Evolutionary conservation across 495 filamentous ascomycete species (phyloP), one percentile per base, ranked within the genome.

Genomic region (Chaetomidium leptoderma): DNA sequence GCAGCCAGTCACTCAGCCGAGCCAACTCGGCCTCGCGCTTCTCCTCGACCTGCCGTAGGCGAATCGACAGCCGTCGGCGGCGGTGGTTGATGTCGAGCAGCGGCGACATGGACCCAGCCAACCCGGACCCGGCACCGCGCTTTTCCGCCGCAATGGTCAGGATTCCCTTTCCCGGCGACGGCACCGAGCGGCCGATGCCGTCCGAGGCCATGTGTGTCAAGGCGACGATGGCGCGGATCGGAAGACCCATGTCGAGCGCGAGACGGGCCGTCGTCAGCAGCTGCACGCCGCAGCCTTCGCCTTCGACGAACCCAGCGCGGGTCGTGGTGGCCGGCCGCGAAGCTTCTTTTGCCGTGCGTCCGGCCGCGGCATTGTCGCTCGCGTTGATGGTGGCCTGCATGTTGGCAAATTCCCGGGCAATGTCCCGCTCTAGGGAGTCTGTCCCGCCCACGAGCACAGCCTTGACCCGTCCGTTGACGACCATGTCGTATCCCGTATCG

Each of bases 331-430:
- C 93, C 0, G 93, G 93, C 43, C 93, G 84, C 0, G 93, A 99
- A 95, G 97, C 97, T 76, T 99, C 93, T 67, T 84, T 84, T 0
- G 93, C 93, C 33, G 93, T 96, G 60, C 93, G 88, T 32, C 93
- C 93, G 64, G 96, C 92, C 6, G 88, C 91, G 66, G 97, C 88
- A 66, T 97, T 95, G 59, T 97, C 91, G 51, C 96, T 86, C 23
- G 92, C 90, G 64, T 97, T 99, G 80, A 89, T 95, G 42, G 93
- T 99, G 32, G 93, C 93, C 74, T 95, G 93, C 93, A 99, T 99
- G 76, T 99, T 99, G 79, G 93, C 93, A 68, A 99, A 99, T 72
- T 99, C 93, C 64, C 96, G 97, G 5, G 93, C 97, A 49, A 93
- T 95, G 76, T 99, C 93, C 75, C 97, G 95, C 62, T 95, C 91